These are phyloP conservation scores for Rostrohypoxylon terebratum DNA, from an alignment of 495 filamentous ascomycete species.

Conservation along the genomic window DNA sequence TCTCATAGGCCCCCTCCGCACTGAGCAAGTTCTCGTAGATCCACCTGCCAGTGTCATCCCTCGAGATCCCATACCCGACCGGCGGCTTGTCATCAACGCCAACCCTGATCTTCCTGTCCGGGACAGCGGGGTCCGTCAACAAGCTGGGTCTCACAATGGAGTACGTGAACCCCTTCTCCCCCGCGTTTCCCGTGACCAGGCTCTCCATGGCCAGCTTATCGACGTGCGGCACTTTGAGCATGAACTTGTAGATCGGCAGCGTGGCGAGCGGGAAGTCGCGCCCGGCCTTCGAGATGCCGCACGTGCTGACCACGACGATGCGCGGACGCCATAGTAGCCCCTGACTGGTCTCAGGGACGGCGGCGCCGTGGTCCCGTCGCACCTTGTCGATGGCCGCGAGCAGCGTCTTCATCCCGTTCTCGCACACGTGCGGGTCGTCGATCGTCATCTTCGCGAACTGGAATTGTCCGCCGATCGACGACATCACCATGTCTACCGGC, in stretches of 20 bases:
- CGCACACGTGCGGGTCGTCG: constrained; percentile 70
- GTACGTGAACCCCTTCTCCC: constrained; percentile 46
- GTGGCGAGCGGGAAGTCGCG: constrained; percentile 66
- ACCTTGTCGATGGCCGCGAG: constrained; percentile 56
- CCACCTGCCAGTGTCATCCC: constrained; percentile 58
- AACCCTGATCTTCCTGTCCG: constrained; percentile 48
- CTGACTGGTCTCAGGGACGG: background rate
- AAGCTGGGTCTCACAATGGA: constrained; percentile 61
- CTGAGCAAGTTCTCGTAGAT: constrained; percentile 49
- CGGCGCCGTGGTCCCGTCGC: background rate
- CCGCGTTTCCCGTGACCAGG: constrained; percentile 49
- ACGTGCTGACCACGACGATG: constrained; percentile 65
- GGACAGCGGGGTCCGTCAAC: constrained; percentile 45
- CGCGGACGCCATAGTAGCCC: constrained; percentile 52
- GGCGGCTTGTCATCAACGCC: constrained; percentile 54
- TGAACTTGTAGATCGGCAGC: constrained; percentile 63
- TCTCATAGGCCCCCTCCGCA: constrained; percentile 14
- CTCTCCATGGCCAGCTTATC: constrained; percentile 73
- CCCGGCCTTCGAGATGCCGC: constrained; percentile 59
- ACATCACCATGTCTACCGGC: constrained; percentile 58
- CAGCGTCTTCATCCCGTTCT: constrained; percentile 61
- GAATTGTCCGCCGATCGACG: constrained; percentile 60
- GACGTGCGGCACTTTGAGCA: constrained; percentile 64
- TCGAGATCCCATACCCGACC: constrained; percentile 62
- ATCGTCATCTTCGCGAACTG: constrained; percentile 48